These are phyloP conservation scores for Collybia sp. DNA, from an alignment of 768 basidiomycete species.

Conservation along the genomic window DNA sequence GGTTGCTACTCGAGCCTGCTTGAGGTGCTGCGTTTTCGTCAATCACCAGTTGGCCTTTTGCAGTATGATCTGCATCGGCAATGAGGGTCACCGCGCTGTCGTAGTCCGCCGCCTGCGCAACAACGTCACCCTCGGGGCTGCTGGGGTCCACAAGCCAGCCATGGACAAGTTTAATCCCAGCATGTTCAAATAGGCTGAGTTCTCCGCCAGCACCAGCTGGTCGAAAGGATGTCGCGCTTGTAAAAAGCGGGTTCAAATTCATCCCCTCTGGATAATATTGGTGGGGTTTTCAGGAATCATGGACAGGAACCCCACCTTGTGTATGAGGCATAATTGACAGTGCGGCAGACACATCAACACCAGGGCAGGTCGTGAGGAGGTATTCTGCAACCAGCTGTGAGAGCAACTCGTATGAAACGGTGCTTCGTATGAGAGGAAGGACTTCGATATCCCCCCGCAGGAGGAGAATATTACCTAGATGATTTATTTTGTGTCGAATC, in stretches of 20 bases:
- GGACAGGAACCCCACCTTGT: slow-evolving; percentile 54
- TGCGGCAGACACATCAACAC: slow-evolving; percentile 65
- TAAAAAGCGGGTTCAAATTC: slow-evolving; percentile 85
- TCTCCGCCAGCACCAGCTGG: slow-evolving; percentile 68
- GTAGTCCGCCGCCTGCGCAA: slow-evolving; percentile 58
- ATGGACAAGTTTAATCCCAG: slow-evolving; percentile 77
- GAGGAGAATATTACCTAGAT: slow-evolving; percentile 80
- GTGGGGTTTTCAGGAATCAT: too few species aligned
- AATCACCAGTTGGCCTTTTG: slow-evolving; percentile 55
- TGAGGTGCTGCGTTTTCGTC: slow-evolving; percentile 21
- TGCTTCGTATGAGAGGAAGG: slow-evolving; percentile 55
- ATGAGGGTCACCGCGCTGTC: slow-evolving; percentile 71
- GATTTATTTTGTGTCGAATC: slow-evolving; percentile 3
- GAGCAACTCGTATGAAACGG: slow-evolving; percentile 82
- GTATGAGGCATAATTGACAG: slow-evolving; percentile 74
- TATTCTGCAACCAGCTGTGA: slow-evolving; percentile 82
- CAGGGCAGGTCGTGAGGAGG: slow-evolving; percentile 55
- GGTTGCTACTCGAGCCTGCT: slow-evolving; percentile 10
- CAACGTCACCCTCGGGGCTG: slow-evolving; percentile 50
- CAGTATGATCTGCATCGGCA: slow-evolving; percentile 75
- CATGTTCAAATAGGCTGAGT: slow-evolving; percentile 80
- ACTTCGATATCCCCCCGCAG: slow-evolving; percentile 80
- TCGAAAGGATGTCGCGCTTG: slow-evolving; percentile 59
- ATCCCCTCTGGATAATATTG: slow-evolving; percentile 58
- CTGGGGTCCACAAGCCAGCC: slow-evolving; percentile 84